Percentiles rank a stretch among this genome's conserved stretches.
phyloP scores from a whole-genome alignment of 23 red algal genomes.

The Chondrus crispus region DNA sequence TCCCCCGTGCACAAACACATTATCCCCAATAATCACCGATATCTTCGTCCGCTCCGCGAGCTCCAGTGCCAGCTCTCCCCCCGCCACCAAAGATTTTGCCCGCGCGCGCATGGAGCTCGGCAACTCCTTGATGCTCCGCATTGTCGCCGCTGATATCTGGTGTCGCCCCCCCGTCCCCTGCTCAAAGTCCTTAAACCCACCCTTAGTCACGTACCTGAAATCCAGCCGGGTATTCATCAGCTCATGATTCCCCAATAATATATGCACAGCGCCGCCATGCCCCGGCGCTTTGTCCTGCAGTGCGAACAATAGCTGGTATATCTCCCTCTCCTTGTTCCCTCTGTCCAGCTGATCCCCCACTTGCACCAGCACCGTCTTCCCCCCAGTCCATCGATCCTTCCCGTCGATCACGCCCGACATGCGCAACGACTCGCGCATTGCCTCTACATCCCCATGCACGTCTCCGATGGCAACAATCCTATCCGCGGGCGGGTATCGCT shows the following conservation, averaged over 20 bases:
- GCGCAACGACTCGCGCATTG: slow-evolving; percentile 54
- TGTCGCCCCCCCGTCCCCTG: not conserved
- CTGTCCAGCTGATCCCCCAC: slow-evolving; percentile 92
- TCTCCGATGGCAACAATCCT: slow-evolving; percentile 92
- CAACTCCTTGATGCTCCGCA: slow-evolving; percentile 26
- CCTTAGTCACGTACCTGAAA: slow-evolving; percentile 92
- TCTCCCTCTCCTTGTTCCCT: slow-evolving; percentile 78
- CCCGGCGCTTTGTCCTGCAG: slow-evolving; percentile 67
- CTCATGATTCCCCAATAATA: slow-evolving; percentile 95
- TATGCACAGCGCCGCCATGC: slow-evolving; percentile 78
- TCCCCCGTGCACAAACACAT: slow-evolving; percentile 95
- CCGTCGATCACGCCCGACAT: slow-evolving; percentile 62
- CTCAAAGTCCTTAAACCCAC: slow-evolving; percentile 78
- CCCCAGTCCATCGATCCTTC: slow-evolving; percentile 71
- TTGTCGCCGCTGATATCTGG: not conserved
- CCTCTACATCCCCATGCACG: slow-evolving; percentile 90
- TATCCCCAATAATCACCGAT: slow-evolving; percentile 81
- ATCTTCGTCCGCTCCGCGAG: slow-evolving; percentile 66
- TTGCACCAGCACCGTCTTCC: slow-evolving; percentile 81
- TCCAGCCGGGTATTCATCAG: slow-evolving; percentile 94
- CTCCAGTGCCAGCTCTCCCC: slow-evolving; percentile 56
- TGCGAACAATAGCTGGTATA: slow-evolving; percentile 69
- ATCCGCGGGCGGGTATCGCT: slow-evolving; percentile 29
- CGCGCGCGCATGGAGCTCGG: slow-evolving; percentile 23
- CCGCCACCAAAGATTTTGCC: slow-evolving; percentile 38